These are phyloP conservation scores for Coniella vitis DNA, from an alignment of 2,329 filamentous ascomycete genomes.

Conservation along the genomic window DNA sequence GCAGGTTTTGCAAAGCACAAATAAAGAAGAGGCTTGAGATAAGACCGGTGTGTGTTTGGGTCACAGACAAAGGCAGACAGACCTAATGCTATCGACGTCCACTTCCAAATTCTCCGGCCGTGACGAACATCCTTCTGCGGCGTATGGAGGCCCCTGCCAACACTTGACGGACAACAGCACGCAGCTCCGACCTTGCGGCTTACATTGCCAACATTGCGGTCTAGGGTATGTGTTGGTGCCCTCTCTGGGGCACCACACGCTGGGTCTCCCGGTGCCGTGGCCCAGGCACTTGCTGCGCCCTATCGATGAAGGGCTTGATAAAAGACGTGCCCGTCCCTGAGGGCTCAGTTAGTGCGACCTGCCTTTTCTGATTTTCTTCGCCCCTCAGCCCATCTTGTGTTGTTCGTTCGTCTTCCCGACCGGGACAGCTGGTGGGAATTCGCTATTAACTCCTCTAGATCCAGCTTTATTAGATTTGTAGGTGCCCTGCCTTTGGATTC, in stretches of 20 bases:
- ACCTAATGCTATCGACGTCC: too few relatives aligned
- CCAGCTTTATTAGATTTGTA: not conserved
- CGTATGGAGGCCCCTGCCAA: not conserved
- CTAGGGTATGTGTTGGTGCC: not conserved
- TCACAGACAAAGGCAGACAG: too few relatives aligned
- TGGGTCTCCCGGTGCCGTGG: not conserved
- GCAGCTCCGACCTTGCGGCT: not conserved
- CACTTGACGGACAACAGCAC: not conserved
- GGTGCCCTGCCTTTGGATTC: not conserved
- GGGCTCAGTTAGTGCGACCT: slow-evolving; percentile 4
- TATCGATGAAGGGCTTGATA: slow-evolving; percentile 1
- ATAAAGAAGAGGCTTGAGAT: too few relatives aligned
- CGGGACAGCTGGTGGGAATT: not conserved
- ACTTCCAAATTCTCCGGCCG: not conserved
- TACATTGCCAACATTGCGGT: not conserved
- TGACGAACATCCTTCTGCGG: not conserved
- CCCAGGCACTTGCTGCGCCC: not conserved
- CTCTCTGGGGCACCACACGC: not conserved
- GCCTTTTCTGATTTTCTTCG: slow-evolving; percentile 7
- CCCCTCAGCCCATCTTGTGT: not conserved
- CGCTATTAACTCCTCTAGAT: not conserved
- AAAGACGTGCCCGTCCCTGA: slow-evolving; percentile 1
- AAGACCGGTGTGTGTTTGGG: too few relatives aligned
- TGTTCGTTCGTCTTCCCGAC: not conserved
- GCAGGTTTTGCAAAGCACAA: too few relatives aligned